Base-by-base conservation (phyloP, 164 flowering plant species). In the Paratinospora sagittata region DNA sequence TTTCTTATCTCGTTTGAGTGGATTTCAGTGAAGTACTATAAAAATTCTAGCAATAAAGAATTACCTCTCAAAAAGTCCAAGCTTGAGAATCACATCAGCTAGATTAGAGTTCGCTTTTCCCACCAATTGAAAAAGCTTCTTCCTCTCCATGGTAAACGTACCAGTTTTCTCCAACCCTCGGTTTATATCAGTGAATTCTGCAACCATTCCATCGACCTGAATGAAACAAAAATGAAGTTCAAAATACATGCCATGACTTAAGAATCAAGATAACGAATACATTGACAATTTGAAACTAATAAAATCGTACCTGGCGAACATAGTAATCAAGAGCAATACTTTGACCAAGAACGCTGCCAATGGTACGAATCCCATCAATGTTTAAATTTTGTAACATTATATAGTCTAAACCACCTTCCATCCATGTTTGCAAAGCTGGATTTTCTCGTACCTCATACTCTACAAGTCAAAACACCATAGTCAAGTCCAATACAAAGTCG, bases 121-220 rank as follows among this genome's bases (percentile, higher is more conserved):
- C 52, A 94, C 93, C 47, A 94, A 82, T 74, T 92, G 97, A 78
- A 94, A 92, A 33, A 94, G 88, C 68, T 94, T 94, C 78, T 94
- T 90, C 74, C 93, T 82, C 67, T 90, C 78, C 98, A 95, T 95
- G 67, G 92, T 89, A 78, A 92, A 94, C 41, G 90, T 94, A 72
- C 98, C 98, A 39, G 95, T 92, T 80, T 92, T 87, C 78, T 92
- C 97, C 97, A 94, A 88, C 64, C 81, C 96, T 66, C 97, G 91
- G 65, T 94, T 94, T 72, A 92, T 94, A 81, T 90, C 98, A 6
- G 97, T 94, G 71, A 92, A 92, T 76, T 95, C 97, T 70, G 89
- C 97, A 83, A 95, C 97, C 90, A 95, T 92, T 21, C 97, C 97
- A 84, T 95, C 97, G 69, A 95, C 97, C 98, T 95, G 78, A 57